phyloP scores from a whole-genome alignment of 2,329 filamentous ascomycete species.

The Fusarium mexicanum region DNA sequence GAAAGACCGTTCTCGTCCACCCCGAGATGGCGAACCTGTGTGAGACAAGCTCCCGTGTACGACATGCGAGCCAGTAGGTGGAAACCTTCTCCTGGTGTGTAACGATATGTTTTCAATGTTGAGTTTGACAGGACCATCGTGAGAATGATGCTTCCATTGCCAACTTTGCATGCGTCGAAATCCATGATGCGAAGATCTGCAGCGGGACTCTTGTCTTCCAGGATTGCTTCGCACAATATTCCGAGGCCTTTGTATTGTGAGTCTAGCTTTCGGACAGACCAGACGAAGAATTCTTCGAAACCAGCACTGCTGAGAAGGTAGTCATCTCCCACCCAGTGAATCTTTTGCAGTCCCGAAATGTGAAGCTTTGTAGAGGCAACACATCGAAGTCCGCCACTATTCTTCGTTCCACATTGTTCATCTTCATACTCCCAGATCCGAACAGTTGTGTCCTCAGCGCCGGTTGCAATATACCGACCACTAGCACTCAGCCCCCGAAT shows the following conservation, averaged over 20 bases:
- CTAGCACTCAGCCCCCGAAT: slow-evolving; percentile 66
- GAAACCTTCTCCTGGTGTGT: slow-evolving; percentile 56
- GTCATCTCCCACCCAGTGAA: slow-evolving; percentile 76
- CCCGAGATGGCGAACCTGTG: slow-evolving; percentile 64
- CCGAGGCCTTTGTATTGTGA: slow-evolving; percentile 61
- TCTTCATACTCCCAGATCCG: slow-evolving; percentile 71
- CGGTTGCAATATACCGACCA: slow-evolving; percentile 67
- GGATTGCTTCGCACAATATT: slow-evolving; percentile 65
- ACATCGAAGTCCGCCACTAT: slow-evolving; percentile 53
- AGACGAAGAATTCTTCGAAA: slow-evolving; percentile 88
- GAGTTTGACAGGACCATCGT: slow-evolving; percentile 88
- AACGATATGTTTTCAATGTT: slow-evolving; percentile 70
- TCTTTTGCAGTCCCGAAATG: slow-evolving; percentile 81
- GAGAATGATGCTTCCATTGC: slow-evolving; percentile 61
- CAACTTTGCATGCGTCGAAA: slow-evolving; percentile 67
- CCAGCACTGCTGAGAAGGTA: slow-evolving; percentile 89
- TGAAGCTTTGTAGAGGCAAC: slow-evolving; percentile 78
- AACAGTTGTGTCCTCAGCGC: slow-evolving; percentile 77
- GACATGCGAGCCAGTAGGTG: slow-evolving; percentile 60
- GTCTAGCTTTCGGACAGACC: slow-evolving; percentile 70
- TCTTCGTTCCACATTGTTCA: background rate
- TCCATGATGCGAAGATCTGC: slow-evolving; percentile 83
- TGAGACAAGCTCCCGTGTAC: slow-evolving; percentile 81
- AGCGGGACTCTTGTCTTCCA: slow-evolving; percentile 59
- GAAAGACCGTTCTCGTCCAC: slow-evolving; percentile 43